Evolutionary conservation across 176 grass and related monocot species (phyloP).

Genomic region (Raddia distichophylla): DNA sequence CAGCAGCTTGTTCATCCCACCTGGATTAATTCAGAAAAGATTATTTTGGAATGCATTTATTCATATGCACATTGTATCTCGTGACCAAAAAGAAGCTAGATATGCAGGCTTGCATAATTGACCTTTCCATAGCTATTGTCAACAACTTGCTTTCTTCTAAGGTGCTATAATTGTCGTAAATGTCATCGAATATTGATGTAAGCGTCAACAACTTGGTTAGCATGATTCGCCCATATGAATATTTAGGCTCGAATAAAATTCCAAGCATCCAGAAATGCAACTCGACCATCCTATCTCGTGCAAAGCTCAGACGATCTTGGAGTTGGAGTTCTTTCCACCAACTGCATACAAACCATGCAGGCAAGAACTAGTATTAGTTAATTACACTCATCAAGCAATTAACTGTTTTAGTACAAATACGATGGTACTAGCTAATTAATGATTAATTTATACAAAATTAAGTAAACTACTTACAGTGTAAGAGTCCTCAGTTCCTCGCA

Average conservation of each 20-base stretch:
- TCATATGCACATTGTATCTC: too few species aligned
- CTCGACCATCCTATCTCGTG: conserved; percentile 49
- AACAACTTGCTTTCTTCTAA: conserved; percentile 45
- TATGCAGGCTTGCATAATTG: background rate
- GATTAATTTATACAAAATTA: too few species aligned
- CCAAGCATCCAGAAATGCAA: conserved; percentile 50
- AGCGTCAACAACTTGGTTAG: conserved; percentile 32
- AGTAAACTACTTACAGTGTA: conserved; percentile 15
- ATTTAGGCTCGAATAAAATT: conserved; percentile 46
- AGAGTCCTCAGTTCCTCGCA: conserved; percentile 46
- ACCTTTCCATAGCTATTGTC: conserved; percentile 54
- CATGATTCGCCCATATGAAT: conserved; percentile 37
- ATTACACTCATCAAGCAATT: background rate
- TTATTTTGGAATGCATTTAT: too few species aligned
- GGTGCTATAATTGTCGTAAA: conserved; percentile 51
- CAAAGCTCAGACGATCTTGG: conserved; percentile 22
- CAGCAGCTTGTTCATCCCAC: conserved; percentile 16
- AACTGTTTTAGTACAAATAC: background rate
- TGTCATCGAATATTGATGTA: conserved; percentile 48
- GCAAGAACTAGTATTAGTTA: background rate
- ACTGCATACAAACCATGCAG: conserved; percentile 13
- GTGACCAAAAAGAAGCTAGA: too few species aligned
- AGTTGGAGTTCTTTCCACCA: conserved; percentile 56
- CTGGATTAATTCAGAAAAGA: background rate
- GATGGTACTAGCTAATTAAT: background rate